phyloP scores from a whole-genome alignment of 2,329 filamentous ascomycete genomes.

The Teratosphaeria nubilosa region DNA sequence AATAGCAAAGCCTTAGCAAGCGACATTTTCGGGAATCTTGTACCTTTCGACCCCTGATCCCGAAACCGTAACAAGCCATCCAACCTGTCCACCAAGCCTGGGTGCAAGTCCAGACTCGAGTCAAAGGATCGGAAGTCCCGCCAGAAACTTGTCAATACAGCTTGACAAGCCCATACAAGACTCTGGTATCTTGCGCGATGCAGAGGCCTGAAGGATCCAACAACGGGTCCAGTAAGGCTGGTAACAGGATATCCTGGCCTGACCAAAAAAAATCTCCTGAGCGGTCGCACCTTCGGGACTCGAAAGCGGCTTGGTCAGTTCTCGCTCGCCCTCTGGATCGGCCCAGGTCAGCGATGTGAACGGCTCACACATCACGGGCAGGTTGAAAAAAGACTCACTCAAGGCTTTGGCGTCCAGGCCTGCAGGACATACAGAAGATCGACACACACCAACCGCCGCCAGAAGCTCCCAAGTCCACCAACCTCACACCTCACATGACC shows the following conservation, averaged over 20 bases:
- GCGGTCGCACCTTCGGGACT: neutral
- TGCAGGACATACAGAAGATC: too few species aligned
- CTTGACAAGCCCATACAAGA: neutral
- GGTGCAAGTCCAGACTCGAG: neutral
- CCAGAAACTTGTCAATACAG: neutral
- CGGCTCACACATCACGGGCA: too few species aligned
- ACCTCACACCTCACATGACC: constrained; percentile 6
- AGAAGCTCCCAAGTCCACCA: neutral
- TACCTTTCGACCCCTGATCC: neutral
- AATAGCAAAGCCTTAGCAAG: neutral
- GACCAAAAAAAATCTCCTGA: neutral
- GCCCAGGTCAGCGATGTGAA: too few species aligned
- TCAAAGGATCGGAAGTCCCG: neutral
- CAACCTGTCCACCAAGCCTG: neutral
- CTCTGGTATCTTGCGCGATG: neutral
- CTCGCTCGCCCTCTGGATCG: too few species aligned
- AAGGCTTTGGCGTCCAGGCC: too few species aligned
- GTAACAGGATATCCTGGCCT: neutral
- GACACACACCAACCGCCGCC: neutral
- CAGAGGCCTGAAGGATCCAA: neutral
- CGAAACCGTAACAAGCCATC: neutral
- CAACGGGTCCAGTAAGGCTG: neutral
- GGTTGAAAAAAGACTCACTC: too few species aligned
- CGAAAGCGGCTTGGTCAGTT: neutral
- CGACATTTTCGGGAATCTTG: neutral